Conservation (phyloP, 257 asterid genomes). For the Solanum pimpinellifolium region DNA sequence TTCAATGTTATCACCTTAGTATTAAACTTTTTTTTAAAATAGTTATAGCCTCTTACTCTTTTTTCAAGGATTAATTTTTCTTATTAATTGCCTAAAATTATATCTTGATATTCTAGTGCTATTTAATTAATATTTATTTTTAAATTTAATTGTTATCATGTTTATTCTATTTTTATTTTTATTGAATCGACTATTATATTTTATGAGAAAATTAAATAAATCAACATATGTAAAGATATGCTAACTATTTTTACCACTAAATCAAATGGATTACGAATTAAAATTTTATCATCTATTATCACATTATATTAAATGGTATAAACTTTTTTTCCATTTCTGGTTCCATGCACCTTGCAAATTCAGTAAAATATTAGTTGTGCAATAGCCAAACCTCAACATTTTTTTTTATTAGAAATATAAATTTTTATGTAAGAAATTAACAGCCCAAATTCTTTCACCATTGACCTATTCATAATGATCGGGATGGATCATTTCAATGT, state of each 20-base stretch:
- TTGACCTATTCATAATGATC: no score
- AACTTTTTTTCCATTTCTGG: neutral
- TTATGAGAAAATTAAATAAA: neutral
- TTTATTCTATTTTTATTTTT: neutral
- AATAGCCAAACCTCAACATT: neutral
- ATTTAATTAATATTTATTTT: neutral
- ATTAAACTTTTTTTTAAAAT: neutral
- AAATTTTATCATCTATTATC: neutral
- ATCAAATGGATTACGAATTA: neutral
- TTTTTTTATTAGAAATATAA: neutral
- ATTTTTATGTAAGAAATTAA: neutral
- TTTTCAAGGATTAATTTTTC: neutral
- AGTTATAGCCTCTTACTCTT: neutral
- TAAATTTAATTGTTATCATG: neutral
- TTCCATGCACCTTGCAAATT: neutral
- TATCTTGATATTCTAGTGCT: neutral
- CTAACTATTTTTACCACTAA: neutral
- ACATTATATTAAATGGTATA: neutral
- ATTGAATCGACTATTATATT: neutral
- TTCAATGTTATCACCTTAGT: neutral
- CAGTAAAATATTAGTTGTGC: neutral
- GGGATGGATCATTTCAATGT: no score
- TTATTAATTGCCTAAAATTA: neutral
- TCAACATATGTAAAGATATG: neutral
- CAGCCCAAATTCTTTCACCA: no score